phyloP scores from a whole-genome alignment of 192 early-diverging fungal species.

The Coemansia sp. region DNA sequence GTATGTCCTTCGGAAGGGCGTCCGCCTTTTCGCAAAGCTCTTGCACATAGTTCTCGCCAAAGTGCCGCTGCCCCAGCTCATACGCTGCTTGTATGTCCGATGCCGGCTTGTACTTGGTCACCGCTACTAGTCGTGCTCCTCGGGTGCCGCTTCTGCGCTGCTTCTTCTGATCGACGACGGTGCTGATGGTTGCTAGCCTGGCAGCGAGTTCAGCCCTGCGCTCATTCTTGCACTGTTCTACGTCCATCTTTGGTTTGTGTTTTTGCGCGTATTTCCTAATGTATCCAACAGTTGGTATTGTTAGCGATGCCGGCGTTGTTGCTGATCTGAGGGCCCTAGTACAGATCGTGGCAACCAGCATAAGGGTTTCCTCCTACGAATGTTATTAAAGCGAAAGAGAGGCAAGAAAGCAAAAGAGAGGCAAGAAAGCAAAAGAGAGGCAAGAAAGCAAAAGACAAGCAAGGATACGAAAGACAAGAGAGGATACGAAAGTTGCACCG shows the following conservation, averaged over 20 bases:
- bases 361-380: too few species aligned
- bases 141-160: background rate
- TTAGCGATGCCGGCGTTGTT: too few species aligned
- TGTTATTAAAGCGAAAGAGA: too few species aligned
- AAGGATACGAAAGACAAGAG: too few species aligned
- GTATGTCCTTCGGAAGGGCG: conserved; percentile 81
- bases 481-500: too few species aligned
- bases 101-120: conserved; percentile 91
- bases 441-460: too few species aligned
- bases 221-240: conserved; percentile 18
- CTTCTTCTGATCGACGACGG: conserved; percentile 3
- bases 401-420: too few species aligned
- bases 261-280: background rate
- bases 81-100: conserved; percentile 80
- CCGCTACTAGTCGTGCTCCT: conserved; percentile 80
- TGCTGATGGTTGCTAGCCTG: conserved; percentile 11
- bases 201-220: conserved; percentile 28
- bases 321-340: background rate
- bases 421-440: too few species aligned
- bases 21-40: conserved; percentile 89
- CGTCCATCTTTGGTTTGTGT: conserved; percentile 8
- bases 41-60: conserved; percentile 98
- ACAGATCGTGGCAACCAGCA: too few species aligned
- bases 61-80: conserved; percentile 85
- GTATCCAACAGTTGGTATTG: background rate